phyloP scores from a whole-genome alignment of 169 alveolate genomes.

The Plasmodium vinckei region DNA sequence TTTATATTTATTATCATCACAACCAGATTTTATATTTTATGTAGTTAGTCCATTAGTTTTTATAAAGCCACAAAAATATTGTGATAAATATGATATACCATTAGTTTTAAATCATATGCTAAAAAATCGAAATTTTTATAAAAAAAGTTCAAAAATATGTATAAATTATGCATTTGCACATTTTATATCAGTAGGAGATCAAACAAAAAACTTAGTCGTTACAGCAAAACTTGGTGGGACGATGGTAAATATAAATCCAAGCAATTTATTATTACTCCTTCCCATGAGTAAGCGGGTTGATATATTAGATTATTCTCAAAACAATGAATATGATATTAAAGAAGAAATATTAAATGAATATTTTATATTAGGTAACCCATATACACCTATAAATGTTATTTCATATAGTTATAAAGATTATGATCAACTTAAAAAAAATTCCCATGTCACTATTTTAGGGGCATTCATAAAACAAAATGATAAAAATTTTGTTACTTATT shows the following conservation, averaged over 20 bases:
- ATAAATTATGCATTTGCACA: conserved; percentile 78
- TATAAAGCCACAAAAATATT: conserved; percentile 69
- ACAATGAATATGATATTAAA: conserved; percentile 70
- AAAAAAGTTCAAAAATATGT: conserved; percentile 64
- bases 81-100: conserved; percentile 68
- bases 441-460: conserved; percentile 45
- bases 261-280: conserved; percentile 29
- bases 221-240: conserved; percentile 75
- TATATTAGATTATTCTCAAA: conserved; percentile 38
- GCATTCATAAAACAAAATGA: conserved; percentile 51
- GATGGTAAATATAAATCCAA: conserved; percentile 44
- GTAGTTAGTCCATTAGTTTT: conserved; percentile 65
- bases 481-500: conserved; percentile 13
- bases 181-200: conserved; percentile 46
- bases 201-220: conserved; percentile 25
- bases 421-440: conserved; percentile 45
- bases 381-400: conserved; percentile 59
- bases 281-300: conserved; percentile 67
- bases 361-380: conserved; percentile 70
- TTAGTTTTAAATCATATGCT: conserved; percentile 65
- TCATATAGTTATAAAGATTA: conserved; percentile 44
- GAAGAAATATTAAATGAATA: conserved; percentile 74
- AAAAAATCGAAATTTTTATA: conserved; percentile 64
- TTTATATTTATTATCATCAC: conserved; percentile 47
- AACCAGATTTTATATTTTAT: conserved; percentile 60